phyloP scores from a whole-genome alignment of 2,329 filamentous ascomycete genomes.

The Tolypocladium sp. region DNA sequence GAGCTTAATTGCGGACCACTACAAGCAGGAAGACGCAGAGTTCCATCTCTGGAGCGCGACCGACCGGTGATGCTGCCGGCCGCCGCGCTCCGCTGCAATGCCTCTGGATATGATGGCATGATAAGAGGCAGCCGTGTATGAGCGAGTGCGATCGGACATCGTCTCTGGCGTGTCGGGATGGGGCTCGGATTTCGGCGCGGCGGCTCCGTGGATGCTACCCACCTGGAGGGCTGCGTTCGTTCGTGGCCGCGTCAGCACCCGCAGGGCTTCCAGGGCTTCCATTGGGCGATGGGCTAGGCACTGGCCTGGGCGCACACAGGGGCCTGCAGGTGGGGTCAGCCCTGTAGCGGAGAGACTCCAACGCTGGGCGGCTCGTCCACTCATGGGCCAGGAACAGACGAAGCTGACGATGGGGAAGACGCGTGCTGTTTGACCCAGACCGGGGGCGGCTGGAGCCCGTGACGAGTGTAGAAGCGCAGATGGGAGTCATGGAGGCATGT shows the following conservation, averaged over 20 bases:
- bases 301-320: neutral
- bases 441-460: neutral
- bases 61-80: slow-evolving; percentile 9
- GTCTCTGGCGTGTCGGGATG: neutral
- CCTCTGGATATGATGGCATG: neutral
- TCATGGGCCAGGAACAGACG: neutral
- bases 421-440: neutral
- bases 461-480: neutral
- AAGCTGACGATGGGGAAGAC: slow-evolving; percentile 3
- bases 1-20: slow-evolving; percentile 65
- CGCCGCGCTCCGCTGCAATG: neutral
- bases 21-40: slow-evolving; percentile 63
- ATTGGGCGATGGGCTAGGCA: slow-evolving; percentile 1
- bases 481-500: neutral
- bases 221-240: neutral
- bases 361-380: neutral
- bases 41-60: slow-evolving; percentile 38
- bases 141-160: neutral
- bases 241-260: slow-evolving; percentile 10
- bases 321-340: neutral
- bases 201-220: neutral
- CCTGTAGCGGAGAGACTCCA: neutral
- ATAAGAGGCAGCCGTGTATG: neutral
- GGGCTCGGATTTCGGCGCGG: neutral
- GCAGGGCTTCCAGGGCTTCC: slow-evolving; percentile 1